phyloP scores from a whole-genome alignment of 2,329 filamentous ascomycete genomes.

The Triangularia setosa region DNA sequence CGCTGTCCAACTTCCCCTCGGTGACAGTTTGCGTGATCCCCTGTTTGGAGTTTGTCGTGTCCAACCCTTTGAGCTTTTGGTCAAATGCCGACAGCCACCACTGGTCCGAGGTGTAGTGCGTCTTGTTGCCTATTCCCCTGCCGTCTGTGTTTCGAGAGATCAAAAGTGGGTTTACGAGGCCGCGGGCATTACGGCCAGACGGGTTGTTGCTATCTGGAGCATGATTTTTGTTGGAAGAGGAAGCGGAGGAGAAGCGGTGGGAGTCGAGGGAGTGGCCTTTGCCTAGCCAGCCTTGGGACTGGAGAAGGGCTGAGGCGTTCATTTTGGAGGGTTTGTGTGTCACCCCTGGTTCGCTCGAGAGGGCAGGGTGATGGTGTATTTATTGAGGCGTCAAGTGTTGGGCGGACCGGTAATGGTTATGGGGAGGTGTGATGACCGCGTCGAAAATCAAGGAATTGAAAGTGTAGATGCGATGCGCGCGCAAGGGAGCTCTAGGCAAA shows the following conservation, averaged over 20 bases:
- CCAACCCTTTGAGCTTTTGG: constrained; percentile 77
- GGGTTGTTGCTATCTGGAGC: too few species aligned
- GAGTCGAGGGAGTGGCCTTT: constrained; percentile 83
- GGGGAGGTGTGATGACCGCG: not conserved
- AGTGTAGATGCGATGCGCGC: not conserved
- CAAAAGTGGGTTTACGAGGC: constrained; percentile 78
- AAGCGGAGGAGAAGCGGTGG: not conserved
- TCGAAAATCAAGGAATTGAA: not conserved
- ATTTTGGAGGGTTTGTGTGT: constrained; percentile 49
- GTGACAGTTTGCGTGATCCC: constrained; percentile 54
- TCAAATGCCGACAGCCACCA: constrained; percentile 98
- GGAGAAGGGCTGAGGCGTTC: constrained; percentile 80
- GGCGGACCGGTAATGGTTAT: not conserved
- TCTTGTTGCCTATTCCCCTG: constrained; percentile 75
- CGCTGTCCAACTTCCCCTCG: constrained; percentile 50
- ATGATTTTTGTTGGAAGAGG: not conserved
- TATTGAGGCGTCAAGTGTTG: not conserved
- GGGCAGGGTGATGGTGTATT: not conserved
- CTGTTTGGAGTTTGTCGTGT: constrained; percentile 53
- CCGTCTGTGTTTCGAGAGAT: constrained; percentile 78
- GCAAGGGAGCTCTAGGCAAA: not conserved
- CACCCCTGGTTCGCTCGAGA: too few species aligned
- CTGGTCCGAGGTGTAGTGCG: constrained; percentile 67
- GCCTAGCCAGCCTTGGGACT: constrained; percentile 85
- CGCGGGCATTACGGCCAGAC: constrained; percentile 52